Percentiles rank a stretch among this genome's conserved stretches.
phyloP scores from a whole-genome alignment of 306 rosid genomes.

The Quercus mongolica region DNA sequence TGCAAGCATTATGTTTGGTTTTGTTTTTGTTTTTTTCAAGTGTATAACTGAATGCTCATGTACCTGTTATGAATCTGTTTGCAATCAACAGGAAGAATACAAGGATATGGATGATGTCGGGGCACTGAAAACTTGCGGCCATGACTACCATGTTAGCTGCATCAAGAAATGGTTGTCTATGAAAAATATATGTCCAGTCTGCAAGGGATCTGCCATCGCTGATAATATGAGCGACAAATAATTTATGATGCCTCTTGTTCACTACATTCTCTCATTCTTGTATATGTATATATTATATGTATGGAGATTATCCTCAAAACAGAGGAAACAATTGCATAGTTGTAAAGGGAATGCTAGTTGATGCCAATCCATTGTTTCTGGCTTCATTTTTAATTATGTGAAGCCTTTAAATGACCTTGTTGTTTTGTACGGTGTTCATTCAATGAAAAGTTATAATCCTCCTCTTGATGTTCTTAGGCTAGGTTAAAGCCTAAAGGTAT shows the following conservation, averaged over 20 bases:
- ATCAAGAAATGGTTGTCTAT: slow-evolving; percentile 74
- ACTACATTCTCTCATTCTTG: slow-evolving; percentile 29
- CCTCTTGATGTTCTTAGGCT: background rate
- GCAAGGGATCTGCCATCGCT: slow-evolving; percentile 57
- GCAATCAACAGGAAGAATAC: slow-evolving; percentile 72
- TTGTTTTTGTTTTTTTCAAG: no score
- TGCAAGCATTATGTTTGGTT: background rate
- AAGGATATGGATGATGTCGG: slow-evolving; percentile 81
- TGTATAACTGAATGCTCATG: background rate
- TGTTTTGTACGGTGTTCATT: background rate
- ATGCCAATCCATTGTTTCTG: slow-evolving; percentile 41
- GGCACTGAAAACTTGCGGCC: slow-evolving; percentile 60
- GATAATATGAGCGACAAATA: slow-evolving; percentile 52
- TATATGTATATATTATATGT: slow-evolving; percentile 27
- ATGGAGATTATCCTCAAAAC: slow-evolving; percentile 36
- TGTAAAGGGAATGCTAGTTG: slow-evolving; percentile 34
- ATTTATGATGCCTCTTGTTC: slow-evolving; percentile 6
- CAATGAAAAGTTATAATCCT: background rate
- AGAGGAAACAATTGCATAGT: slow-evolving; percentile 29
- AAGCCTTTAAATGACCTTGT: slow-evolving; percentile 33
- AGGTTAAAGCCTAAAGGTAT: background rate
- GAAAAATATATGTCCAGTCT: slow-evolving; percentile 78
- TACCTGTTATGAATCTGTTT: background rate
- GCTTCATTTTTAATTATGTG: slow-evolving; percentile 41
- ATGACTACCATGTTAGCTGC: slow-evolving; percentile 82